Conservation (phyloP, 78 protist species). For the Reticulomyxa filosa region DNA sequence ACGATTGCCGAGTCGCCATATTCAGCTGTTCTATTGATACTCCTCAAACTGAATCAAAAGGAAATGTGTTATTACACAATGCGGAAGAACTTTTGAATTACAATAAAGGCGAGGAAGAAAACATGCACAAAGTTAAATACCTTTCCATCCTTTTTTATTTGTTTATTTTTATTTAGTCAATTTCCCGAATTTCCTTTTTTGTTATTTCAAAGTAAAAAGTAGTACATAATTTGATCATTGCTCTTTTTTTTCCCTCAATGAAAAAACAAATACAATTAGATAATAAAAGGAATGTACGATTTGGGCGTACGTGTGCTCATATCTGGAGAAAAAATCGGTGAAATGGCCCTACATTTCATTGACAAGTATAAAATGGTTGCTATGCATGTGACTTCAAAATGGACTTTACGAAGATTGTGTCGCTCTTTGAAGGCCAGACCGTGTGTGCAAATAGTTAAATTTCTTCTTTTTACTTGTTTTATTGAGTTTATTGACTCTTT, state of each 20-base stretch:
- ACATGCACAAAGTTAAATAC: too few relatives aligned
- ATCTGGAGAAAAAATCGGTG: constrained; percentile 60
- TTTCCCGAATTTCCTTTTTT: too few relatives aligned
- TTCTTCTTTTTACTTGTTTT: too few relatives aligned
- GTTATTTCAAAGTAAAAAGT: too few relatives aligned
- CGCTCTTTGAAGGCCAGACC: too few relatives aligned
- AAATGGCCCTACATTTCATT: constrained; percentile 82
- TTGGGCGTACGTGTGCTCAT: constrained; percentile 79
- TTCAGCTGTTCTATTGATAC: constrained; percentile 64
- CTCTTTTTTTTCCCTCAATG: too few relatives aligned
- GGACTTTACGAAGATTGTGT: constrained; percentile 83
- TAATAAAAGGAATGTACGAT: constrained; percentile 52
- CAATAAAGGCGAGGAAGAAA: constrained; percentile 72
- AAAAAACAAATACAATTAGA: too few relatives aligned
- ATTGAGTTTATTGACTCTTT: too few relatives aligned
- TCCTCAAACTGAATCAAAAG: constrained; percentile 83
- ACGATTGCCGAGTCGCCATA: constrained; percentile 74
- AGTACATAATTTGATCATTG: too few relatives aligned
- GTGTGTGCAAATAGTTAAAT: too few relatives aligned
- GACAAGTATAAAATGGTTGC: constrained; percentile 65
- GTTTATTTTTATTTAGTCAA: too few relatives aligned
- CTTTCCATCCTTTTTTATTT: too few relatives aligned
- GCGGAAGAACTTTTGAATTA: constrained; percentile 65
- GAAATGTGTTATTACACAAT: constrained; percentile 68
- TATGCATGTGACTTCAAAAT: constrained; percentile 55